These are phyloP conservation scores for Arthrobotrys pseudoclavata DNA, from an alignment of 2,329 filamentous ascomycete genomes.

Conservation along the genomic window DNA sequence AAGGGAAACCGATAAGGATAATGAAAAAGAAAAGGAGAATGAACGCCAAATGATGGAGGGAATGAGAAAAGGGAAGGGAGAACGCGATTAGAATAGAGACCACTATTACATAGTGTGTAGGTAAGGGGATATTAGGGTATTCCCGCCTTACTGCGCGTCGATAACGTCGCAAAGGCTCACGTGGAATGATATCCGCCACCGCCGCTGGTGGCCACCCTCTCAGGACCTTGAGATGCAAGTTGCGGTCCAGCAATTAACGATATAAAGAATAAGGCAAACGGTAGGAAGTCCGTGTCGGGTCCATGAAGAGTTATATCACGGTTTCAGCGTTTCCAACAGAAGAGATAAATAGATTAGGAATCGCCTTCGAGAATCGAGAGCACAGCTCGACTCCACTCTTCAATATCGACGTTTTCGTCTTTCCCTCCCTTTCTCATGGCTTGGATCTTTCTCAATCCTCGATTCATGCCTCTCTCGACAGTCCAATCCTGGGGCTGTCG, in stretches of 20 bases:
- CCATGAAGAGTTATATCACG: neutral
- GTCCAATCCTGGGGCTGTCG: constrained; percentile 56
- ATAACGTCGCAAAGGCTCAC: constrained; percentile 12
- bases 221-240: neutral
- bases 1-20: neutral
- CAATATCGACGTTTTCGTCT: constrained; percentile 59
- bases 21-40: neutral
- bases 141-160: neutral
- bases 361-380: constrained; percentile 58
- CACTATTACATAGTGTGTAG: neutral
- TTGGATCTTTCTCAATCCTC: constrained; percentile 55
- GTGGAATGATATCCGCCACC: constrained; percentile 20
- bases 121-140: neutral
- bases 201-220: neutral
- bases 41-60: neutral
- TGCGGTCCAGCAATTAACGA: neutral
- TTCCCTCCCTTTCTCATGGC: constrained; percentile 57
- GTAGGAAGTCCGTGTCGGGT: neutral
- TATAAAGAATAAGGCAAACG: neutral
- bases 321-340: neutral
- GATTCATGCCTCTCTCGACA: constrained; percentile 55
- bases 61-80: neutral
- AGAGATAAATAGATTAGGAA: constrained; percentile 17
- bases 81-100: neutral
- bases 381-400: constrained; percentile 57